Percentiles rank a stretch among this genome's conserved stretches.
These are phyloP conservation scores for Orobanche coerulescens DNA, from an alignment of 257 asterid species.

Conservation along the genomic window DNA sequence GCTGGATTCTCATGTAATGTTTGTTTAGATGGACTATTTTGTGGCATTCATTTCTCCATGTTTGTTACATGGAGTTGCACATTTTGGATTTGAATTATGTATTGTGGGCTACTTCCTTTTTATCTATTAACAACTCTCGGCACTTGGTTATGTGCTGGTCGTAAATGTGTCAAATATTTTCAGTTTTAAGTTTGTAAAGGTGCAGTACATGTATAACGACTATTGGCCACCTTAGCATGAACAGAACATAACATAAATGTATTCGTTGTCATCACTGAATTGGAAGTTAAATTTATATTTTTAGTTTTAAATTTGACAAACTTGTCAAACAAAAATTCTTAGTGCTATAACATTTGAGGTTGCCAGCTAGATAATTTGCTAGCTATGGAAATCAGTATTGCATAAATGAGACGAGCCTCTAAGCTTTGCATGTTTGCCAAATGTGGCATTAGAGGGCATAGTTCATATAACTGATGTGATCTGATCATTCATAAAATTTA, in stretches of 20 bases:
- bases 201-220: not conserved
- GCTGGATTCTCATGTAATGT: not conserved
- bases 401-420: not conserved
- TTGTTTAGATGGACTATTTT: not conserved
- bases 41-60: not conserved
- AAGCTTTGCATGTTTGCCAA: not conserved
- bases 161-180: not conserved
- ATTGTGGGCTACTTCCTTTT: conserved; percentile 15
- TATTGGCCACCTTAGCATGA: not conserved
- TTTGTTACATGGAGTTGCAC: conserved; percentile 4
- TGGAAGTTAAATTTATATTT: not conserved
- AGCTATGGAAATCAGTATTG: not conserved
- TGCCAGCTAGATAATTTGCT: not conserved
- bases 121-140: not conserved
- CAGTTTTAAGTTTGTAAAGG: not conserved
- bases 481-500: not conserved
- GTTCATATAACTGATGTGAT: not conserved
- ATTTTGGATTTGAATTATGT: not conserved
- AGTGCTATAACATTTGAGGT: not conserved
- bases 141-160: not conserved
- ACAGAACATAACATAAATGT: not conserved
- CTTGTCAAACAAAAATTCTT: not conserved
- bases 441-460: not conserved
- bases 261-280: not conserved
- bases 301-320: not conserved